Evolutionary conservation across 306 rosid genomes (phyloP).

Genomic region (Corylus avellana): DNA sequence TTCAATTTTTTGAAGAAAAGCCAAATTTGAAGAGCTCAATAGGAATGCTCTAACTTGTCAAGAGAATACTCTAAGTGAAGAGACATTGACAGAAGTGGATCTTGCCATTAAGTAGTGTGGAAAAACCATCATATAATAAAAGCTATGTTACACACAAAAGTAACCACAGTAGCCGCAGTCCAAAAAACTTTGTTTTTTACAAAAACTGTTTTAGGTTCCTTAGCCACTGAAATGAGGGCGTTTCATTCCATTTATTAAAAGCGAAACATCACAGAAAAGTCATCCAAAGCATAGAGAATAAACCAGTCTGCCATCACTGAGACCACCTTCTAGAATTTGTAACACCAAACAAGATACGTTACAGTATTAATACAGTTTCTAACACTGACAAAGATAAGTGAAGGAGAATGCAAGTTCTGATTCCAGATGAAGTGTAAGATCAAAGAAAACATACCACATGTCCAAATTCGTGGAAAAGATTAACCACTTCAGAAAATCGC

Average conservation of each 20-base stretch:
- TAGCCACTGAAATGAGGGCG: not conserved
- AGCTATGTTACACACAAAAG: not conserved
- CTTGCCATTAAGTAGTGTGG: not conserved
- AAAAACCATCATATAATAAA: not conserved
- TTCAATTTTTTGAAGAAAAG: too few species aligned
- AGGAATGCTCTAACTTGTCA: not conserved
- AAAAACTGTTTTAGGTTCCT: not conserved
- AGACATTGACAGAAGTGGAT: not conserved
- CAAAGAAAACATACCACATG: conserved; percentile 81
- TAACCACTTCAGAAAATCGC: conserved; percentile 88
- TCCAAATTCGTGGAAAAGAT: conserved; percentile 94
- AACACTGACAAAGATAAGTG: not conserved
- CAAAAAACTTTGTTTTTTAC: not conserved
- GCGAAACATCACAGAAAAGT: not conserved
- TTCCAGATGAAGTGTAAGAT: conserved; percentile 23
- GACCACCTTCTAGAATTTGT: not conserved
- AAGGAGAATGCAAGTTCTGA: conserved; percentile 19
- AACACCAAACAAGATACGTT: not conserved
- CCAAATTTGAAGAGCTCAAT: too few species aligned
- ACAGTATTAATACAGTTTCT: not conserved
- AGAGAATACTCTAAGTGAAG: not conserved
- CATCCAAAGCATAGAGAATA: not conserved
- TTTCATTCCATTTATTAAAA: not conserved
- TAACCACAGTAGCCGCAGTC: not conserved
- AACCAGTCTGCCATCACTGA: conserved; percentile 4